Evolutionary conservation across 2,329 filamentous ascomycete genomes (phyloP), one percentile per base, ranked within the genome.

Genomic region (Trichoderma simmonsii): DNA sequence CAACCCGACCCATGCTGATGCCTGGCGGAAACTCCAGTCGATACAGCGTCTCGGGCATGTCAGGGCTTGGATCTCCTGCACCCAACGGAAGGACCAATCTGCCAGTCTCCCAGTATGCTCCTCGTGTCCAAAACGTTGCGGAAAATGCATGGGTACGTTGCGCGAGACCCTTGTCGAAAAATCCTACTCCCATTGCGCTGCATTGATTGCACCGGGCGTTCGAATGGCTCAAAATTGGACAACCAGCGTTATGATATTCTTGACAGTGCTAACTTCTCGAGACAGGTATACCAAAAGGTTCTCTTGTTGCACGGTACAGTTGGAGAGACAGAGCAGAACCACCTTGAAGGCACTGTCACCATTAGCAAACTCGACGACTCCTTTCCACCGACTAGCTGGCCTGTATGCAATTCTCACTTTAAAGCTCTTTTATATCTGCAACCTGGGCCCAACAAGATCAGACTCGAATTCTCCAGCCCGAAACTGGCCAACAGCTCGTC

Each of bases 351-450:
- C 75, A 92, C 84, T 34, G 78, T 98, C 65, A 94, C 91, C 3
- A 88, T 98, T 73, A 91, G 88, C 77, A 92, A 96, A 77, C 88
- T 94, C 76, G 93, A 97, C 81, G 94, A 97, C 80, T 90, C 85
- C 73, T 97, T 98, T 79, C 95, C 95, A 7, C 85, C 93, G 0
- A 92, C 90, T 14, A 87, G 86, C 75, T 98, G 95, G 95, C 95
- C 95, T 1, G 95, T 98, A 12, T 91, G 87, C 79, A 91, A 94
- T 74, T 97, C 93, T 3, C 91, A 95, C 80, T 98, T 98, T 86
- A 98, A 98, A 83, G 92, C 92, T 6, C 85, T 98, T 34, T 87
- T 98, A 11, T 94, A 97, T 81, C 88, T 99, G n/a, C 90, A 92
- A 74, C 95, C 96, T 5, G 96, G 96, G 0, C 93, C 93, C 70